Conservation (phyloP, 2,329 filamentous ascomycete genomes). For the Paraphaeosphaeria minitans region DNA sequence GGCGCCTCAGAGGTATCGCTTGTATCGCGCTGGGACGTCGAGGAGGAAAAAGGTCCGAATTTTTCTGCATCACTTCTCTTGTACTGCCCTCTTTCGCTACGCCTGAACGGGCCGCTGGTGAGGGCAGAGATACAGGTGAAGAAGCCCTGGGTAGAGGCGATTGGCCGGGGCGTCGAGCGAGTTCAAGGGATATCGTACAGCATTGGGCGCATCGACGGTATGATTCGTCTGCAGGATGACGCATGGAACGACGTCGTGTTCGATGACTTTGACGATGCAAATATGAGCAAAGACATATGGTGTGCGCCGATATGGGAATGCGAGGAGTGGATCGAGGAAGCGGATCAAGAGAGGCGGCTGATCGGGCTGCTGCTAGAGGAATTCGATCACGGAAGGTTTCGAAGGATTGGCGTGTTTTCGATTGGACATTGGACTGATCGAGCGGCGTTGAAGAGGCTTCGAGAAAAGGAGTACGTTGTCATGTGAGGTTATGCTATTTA, state of each 20-base stretch:
- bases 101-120: not conserved
- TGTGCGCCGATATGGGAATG: conserved; percentile 10
- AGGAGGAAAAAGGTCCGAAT: not conserved
- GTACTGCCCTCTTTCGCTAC: not conserved
- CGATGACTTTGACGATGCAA: conserved; percentile 4
- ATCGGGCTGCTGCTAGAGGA: not conserved
- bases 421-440: not conserved
- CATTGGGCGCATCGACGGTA: not conserved
- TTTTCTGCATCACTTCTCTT: not conserved
- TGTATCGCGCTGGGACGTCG: not conserved
- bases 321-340: not conserved
- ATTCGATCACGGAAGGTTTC: not conserved
- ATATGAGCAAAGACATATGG: not conserved
- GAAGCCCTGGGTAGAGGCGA: conserved; percentile 1
- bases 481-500: not conserved
- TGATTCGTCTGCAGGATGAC: not conserved
- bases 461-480: not conserved
- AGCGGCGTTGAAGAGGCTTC: not conserved
- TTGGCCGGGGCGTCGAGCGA: conserved; percentile 5
- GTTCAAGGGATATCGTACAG: conserved; percentile 9
- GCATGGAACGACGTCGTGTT: conserved; percentile 8
- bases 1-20: not conserved
- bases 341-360: not conserved
- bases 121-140: not conserved
- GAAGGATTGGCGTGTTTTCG: conserved; percentile 2